Evolutionary conservation across 1,139 yeast genomes (phyloP).

Genomic region (Geotrichum fermentans): DNA sequence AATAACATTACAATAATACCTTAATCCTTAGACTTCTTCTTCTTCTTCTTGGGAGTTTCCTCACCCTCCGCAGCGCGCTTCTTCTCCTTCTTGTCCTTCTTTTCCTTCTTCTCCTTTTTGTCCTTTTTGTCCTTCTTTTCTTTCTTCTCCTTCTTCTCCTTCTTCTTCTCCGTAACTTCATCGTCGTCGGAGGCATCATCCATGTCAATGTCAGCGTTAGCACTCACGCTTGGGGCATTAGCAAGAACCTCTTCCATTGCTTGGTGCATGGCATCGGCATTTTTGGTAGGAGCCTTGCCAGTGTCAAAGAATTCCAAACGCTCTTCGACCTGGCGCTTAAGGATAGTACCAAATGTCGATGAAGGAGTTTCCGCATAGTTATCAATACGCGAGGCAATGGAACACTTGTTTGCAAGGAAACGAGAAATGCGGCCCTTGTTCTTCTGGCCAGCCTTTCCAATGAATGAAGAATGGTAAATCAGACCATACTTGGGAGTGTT

Average conservation of each 20-base stretch:
- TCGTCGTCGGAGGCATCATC: slow-evolving; percentile 36
- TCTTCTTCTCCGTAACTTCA: slow-evolving; percentile 29
- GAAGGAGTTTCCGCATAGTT: slow-evolving; percentile 59
- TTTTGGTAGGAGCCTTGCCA: slow-evolving; percentile 95
- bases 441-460: slow-evolving; percentile 93
- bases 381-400: slow-evolving; percentile 97
- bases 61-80: slow-evolving; percentile 35
- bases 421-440: slow-evolving; percentile 98
- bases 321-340: slow-evolving; percentile 96
- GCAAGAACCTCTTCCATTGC: slow-evolving; percentile 62
- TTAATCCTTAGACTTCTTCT: slow-evolving; percentile 4
- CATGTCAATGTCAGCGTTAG: slow-evolving; percentile 42
- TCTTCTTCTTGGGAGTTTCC: slow-evolving; percentile 3
- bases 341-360: slow-evolving; percentile 80
- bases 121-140: too few relatives aligned
- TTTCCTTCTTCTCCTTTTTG: slow-evolving; percentile 44
- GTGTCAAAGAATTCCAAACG: slow-evolving; percentile 93
- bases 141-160: slow-evolving; percentile 28
- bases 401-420: slow-evolving; percentile 96
- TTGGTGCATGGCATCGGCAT: slow-evolving; percentile 86
- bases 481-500: slow-evolving; percentile 98
- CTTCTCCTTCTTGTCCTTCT: slow-evolving; percentile 49
- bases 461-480: slow-evolving; percentile 93
- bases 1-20: too few relatives aligned
- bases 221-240: slow-evolving; percentile 44